phyloP scores from a whole-genome alignment of 345 rosid genomes.

The Boechera divaricarpa region DNA sequence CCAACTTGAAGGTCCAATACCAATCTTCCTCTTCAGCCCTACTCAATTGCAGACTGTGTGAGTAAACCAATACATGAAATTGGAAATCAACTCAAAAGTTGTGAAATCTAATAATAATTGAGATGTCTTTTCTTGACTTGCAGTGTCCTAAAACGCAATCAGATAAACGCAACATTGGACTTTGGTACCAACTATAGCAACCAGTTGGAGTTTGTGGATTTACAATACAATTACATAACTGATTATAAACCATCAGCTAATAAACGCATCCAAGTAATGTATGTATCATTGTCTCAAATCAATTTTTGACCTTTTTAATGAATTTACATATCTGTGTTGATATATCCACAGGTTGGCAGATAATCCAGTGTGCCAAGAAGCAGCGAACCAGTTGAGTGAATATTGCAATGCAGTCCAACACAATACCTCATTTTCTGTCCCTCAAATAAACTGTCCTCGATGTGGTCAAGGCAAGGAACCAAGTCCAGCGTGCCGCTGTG shows the following conservation, averaged over 20 bases:
- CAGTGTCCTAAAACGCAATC: conserved; percentile 1
- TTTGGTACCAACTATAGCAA: background rate
- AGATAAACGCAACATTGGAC: background rate
- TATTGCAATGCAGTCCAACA: background rate
- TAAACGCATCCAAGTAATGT: background rate
- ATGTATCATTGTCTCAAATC: background rate
- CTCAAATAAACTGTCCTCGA: background rate
- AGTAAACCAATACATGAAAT: background rate
- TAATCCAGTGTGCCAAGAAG: conserved; percentile 3
- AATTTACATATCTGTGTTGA: background rate
- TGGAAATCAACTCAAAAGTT: background rate
- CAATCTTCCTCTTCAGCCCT: background rate
- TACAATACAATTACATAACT: conserved; percentile 5
- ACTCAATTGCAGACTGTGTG: background rate
- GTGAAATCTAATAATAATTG: background rate
- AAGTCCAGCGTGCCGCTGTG: background rate
- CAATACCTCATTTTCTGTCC: background rate
- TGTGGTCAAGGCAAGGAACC: background rate
- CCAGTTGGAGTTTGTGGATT: background rate
- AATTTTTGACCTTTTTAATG: background rate
- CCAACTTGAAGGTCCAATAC: background rate
- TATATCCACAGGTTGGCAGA: background rate
- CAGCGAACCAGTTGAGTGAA: background rate
- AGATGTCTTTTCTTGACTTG: background rate
- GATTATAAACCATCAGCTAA: background rate